phyloP scores from a whole-genome alignment of 306 rosid species.

The Coriaria nepalensis region DNA sequence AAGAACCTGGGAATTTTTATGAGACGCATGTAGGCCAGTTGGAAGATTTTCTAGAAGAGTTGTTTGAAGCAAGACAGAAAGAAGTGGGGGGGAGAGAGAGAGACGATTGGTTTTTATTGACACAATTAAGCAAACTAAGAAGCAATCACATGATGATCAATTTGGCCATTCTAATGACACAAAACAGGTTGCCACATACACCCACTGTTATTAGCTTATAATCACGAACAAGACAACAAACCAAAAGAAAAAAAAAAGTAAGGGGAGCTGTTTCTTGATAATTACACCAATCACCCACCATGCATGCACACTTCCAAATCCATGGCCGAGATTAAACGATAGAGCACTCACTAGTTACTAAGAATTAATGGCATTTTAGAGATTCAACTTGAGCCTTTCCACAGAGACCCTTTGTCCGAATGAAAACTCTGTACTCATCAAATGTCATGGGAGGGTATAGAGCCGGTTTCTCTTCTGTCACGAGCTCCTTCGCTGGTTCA shows the following conservation, averaged over 20 bases:
- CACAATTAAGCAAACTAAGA: too few relatives aligned
- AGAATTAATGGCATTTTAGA: conserved; percentile 20
- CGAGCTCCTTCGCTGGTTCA: conserved; percentile 53
- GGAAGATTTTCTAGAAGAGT: too few relatives aligned
- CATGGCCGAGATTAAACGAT: background rate
- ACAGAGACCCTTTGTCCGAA: conserved; percentile 64
- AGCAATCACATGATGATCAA: too few relatives aligned
- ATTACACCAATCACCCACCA: background rate
- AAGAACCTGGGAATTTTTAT: too few relatives aligned
- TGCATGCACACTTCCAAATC: background rate
- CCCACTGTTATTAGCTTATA: too few relatives aligned
- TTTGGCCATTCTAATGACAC: too few relatives aligned
- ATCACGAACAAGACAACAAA: too few relatives aligned
- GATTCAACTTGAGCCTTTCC: conserved; percentile 75
- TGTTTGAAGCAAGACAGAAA: too few relatives aligned
- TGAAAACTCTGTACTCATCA: conserved; percentile 64
- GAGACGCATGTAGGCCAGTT: too few relatives aligned
- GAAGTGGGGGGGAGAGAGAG: too few relatives aligned
- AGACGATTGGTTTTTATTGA: too few relatives aligned
- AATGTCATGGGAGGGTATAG: conserved; percentile 61
- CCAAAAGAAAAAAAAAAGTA: background rate
- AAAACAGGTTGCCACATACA: too few relatives aligned
- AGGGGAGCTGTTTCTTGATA: background rate
- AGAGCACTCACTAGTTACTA: background rate
- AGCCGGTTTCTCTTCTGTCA: conserved; percentile 46